Evolutionary conservation across 306 rosid genomes (phyloP), one percentile per base, ranked within the genome.

Genomic region (Vicia villosa): DNA sequence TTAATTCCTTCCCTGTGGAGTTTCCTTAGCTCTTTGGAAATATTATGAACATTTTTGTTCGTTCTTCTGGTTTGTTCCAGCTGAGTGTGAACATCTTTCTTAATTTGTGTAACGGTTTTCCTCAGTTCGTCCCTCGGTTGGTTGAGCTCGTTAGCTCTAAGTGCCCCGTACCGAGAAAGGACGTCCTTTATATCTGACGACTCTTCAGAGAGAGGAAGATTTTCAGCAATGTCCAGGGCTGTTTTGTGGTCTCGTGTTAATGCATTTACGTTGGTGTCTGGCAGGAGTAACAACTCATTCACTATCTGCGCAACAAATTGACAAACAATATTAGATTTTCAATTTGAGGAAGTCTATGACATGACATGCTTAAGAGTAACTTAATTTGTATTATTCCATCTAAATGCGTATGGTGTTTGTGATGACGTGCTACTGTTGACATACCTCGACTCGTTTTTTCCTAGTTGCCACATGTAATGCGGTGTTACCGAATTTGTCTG

Each of bases 1-100:
- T 95, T 91, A 69, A 95, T 89, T 79, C 99, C 99, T 75, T 95
- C 99, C 63, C 99, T 87, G 78, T 95, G 99, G 47, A 95, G 97
- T 80, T 95, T 95, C 75, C 99, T 84, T 36, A 95, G 92, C 83
- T 91, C 99, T 86, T 95, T 95, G 36, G 99, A 95, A 60, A 95
- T 95, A 63, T 95, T 91, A 26, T 84, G 95, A 55, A 95, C 99
- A 68, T 95, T 95, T 76, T 95, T 95, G 80, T 95, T 95, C 28
- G 97, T 95, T 82, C 82, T 91, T 83, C 72, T 81, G 51, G 99
- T 91, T 79, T 95, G 99, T 83, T 95, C 99, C 37, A 95, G 97
- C 81, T 95, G 99, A 15, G 83, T 91, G 81, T 95, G 99, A 68
- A 95, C 99, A 73, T 95, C 99, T 21, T 89, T 89, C 86, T 95